phyloP scores from a whole-genome alignment of 2,329 filamentous ascomycete species.

The Coniochaeta sp. region DNA sequence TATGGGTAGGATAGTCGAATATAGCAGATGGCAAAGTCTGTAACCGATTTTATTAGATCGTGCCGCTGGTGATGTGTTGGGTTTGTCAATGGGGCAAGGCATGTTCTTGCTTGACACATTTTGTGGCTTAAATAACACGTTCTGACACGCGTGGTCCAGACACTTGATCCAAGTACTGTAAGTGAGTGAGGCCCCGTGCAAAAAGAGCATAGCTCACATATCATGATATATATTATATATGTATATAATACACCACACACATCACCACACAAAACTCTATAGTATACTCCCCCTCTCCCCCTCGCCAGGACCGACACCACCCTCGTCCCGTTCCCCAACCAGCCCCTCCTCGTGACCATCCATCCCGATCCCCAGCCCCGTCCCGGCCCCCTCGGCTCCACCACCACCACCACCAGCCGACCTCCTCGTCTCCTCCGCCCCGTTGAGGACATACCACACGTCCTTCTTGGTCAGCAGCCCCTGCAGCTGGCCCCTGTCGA shows the following conservation, averaged over 20 bases:
- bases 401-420: neutral
- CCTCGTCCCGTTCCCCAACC: neutral
- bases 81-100: neutral
- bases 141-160: no score
- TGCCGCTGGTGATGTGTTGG: neutral
- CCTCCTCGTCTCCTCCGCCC: slow-evolving; percentile 46
- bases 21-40: neutral
- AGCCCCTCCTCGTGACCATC: neutral
- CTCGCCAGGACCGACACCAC: neutral
- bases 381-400: neutral
- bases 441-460: slow-evolving; percentile 87
- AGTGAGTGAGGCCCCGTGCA: neutral
- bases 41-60: neutral
- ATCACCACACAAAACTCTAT: neutral
- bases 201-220: neutral
- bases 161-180: no score
- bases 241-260: no score
- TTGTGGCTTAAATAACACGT: no score
- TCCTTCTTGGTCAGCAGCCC: slow-evolving; percentile 96
- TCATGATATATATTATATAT: neutral
- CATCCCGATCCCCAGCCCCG: neutral
- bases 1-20: neutral
- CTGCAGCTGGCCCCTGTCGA: slow-evolving; percentile 71
- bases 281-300: neutral
- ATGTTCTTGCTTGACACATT: no score